Percentiles rank a stretch among this genome's conserved stretches.
These are phyloP conservation scores for Xylariaceae sp. DNA, from an alignment of 2,329 filamentous ascomycete species.

Conservation along the genomic window DNA sequence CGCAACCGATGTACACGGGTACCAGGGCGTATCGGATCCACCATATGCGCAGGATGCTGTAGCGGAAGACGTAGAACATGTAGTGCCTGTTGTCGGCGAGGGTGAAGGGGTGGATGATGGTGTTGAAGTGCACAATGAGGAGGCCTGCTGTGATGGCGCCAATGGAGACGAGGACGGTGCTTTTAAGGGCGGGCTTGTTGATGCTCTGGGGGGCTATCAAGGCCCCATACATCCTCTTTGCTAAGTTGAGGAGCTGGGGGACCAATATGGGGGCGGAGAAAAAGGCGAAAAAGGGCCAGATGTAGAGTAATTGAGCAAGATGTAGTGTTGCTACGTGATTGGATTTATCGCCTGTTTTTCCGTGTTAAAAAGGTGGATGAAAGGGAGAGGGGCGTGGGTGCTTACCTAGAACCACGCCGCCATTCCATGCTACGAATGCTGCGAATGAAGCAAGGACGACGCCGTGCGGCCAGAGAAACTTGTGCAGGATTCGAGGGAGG, in stretches of 20 bases:
- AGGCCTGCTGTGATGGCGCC: constrained; percentile 36
- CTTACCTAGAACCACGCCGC: constrained; percentile 81
- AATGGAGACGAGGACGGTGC: constrained; percentile 36
- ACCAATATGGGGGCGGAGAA: constrained; percentile 78
- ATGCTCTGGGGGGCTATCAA: neutral
- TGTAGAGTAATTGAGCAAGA: constrained; percentile 86
- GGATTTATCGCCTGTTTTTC: constrained; percentile 72
- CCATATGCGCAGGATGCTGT: constrained; percentile 64
- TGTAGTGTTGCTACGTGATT: constrained; percentile 90
- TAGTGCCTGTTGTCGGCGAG: constrained; percentile 96
- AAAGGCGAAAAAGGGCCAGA: constrained; percentile 85
- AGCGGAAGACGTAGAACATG: constrained; percentile 91
- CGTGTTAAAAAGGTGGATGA: constrained; percentile 23
- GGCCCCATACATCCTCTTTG: constrained; percentile 15
- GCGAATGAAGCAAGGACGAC: constrained; percentile 62
- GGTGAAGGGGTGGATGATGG: constrained; percentile 91
- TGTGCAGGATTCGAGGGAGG: constrained; percentile 40
- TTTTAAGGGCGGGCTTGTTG: constrained; percentile 25
- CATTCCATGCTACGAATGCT: constrained; percentile 78
- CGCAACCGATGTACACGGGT: constrained; percentile 64
- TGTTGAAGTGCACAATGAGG: constrained; percentile 69
- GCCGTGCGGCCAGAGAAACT: constrained; percentile 53
- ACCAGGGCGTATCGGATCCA: constrained; percentile 62
- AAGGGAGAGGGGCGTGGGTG: neutral
- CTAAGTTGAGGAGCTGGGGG: constrained; percentile 42